Base-by-base conservation (phyloP, 1,139 yeast species). In the Pichia sorboxylosa region DNA sequence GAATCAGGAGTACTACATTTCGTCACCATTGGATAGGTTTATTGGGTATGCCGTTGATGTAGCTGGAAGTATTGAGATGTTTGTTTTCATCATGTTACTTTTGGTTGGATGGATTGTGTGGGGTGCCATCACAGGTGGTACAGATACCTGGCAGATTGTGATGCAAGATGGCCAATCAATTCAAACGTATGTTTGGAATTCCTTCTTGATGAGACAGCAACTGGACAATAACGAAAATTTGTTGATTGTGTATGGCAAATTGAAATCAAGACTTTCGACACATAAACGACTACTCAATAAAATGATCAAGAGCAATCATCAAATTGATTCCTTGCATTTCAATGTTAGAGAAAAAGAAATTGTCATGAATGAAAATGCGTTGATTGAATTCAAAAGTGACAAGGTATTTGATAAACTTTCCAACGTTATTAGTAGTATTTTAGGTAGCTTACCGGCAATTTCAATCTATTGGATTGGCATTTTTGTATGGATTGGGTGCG, bases 121-220 rank as follows among this genome's bases (percentile, higher is more conserved):
- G 17, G 64, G 64, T 30, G 42, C 45, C 13, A 41, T 52, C 6
- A 49, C 45, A 13, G 41, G 43, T 14, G 60, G 49, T 2, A 49
- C 59, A 2, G 46, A 46, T 29, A 47, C 44, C 29, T 59, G 64
- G 64, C 64, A 60, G 41, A 57, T 59, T 27, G 55, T 54, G 4
- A 59, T 59, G 59, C 61, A 58, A 37, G 64, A 60, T 44, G 63
- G 60, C n/a, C 59, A 56, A 38, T 57, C 64, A 1, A 55, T 60
- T 31, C 63, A 57, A 37, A 45, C 59, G 31, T 59, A 58, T 39
- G 38, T 57, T 22, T 59, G 61, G 57, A 63, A 59, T 37, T 56
- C 64, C 0, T 40, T 59, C 13, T 41, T 60, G 32, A 59, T 56
- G 59, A 54, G 64, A 41, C 63, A 59, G 36, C 64, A 59, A 35